phyloP scores from a whole-genome alignment of 164 flowering plant genomes.

The Dillenia turbinata region DNA sequence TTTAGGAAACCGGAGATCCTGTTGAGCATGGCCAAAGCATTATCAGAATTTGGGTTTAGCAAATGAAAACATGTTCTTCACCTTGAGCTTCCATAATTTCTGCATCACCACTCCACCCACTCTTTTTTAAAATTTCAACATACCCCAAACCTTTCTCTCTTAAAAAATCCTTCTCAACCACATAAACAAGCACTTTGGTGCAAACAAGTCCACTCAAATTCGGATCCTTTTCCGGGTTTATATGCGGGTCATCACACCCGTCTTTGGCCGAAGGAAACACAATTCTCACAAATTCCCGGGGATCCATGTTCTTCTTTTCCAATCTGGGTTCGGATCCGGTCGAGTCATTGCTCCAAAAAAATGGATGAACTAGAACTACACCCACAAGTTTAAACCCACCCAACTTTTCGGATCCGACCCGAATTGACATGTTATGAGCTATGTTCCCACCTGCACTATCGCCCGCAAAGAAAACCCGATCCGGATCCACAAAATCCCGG shows the following conservation, averaged over 20 bases:
- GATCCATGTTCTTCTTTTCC: too few relatives aligned
- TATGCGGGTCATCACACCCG: too few relatives aligned
- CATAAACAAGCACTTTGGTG: not conserved
- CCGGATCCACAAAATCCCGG: slow-evolving; percentile 22
- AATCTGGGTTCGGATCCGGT: not conserved
- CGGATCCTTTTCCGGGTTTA: too few relatives aligned
- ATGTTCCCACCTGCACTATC: slow-evolving; percentile 35
- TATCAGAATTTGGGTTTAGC: not conserved
- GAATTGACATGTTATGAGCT: slow-evolving; percentile 11
- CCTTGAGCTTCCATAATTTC: slow-evolving; percentile 9
- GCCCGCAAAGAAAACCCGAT: slow-evolving; percentile 19
- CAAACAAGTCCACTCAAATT: not conserved
- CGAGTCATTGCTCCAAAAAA: slow-evolving; percentile 8
- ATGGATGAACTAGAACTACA: slow-evolving; percentile 20
- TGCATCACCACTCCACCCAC: slow-evolving; percentile 8
- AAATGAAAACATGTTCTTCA: slow-evolving; percentile 7
- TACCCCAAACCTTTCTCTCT: not conserved
- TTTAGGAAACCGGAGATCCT: slow-evolving; percentile 20
- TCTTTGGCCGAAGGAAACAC: too few relatives aligned
- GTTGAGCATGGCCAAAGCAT: slow-evolving; percentile 19
- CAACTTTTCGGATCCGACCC: slow-evolving; percentile 4
- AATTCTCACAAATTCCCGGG: too few relatives aligned
- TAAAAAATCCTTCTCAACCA: not conserved
- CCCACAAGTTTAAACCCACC: slow-evolving; percentile 9
- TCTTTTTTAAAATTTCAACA: slow-evolving; percentile 1